phyloP scores from a whole-genome alignment of 2,329 filamentous ascomycete genomes.

The Botrytis tulipae region DNA sequence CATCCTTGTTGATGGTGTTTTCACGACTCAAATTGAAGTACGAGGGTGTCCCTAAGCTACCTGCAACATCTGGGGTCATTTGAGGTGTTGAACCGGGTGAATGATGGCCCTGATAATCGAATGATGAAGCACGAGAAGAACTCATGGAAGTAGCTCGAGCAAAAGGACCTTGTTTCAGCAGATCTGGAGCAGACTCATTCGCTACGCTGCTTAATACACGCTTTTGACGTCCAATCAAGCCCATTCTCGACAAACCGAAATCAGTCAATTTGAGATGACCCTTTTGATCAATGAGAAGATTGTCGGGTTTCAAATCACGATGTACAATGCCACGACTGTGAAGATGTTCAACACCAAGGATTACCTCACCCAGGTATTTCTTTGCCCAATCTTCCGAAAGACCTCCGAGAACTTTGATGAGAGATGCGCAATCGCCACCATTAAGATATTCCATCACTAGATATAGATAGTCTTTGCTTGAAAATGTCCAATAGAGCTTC shows the following conservation, averaged over 20 bases:
- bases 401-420: slow-evolving; percentile 91
- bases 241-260: slow-evolving; percentile 96
- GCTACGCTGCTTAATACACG: slow-evolving; percentile 76
- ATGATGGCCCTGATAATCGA: slow-evolving; percentile 76
- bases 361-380: slow-evolving; percentile 94
- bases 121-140: slow-evolving; percentile 89
- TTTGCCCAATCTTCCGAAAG: slow-evolving; percentile 97
- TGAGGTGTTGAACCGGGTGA: slow-evolving; percentile 84
- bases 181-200: slow-evolving; percentile 83
- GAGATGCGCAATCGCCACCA: slow-evolving; percentile 91
- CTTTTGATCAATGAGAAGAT: slow-evolving; percentile 93
- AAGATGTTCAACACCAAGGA: slow-evolving; percentile 94
- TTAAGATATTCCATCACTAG: slow-evolving; percentile 99
- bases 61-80: slow-evolving; percentile 73
- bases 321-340: slow-evolving; percentile 95
- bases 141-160: slow-evolving; percentile 79
- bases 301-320: slow-evolving; percentile 94
- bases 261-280: slow-evolving; percentile 96
- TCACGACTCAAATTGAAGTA: slow-evolving; percentile 81
- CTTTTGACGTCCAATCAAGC: slow-evolving; percentile 93
- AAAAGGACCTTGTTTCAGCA: slow-evolving; percentile 90
- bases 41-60: slow-evolving; percentile 75
- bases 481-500: slow-evolving; percentile 99
- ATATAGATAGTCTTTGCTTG: slow-evolving; percentile 98
- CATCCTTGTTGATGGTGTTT: slow-evolving; percentile 56